Conservation (phyloP, 73 alveolate species). For the Uronychia setigera region DNA sequence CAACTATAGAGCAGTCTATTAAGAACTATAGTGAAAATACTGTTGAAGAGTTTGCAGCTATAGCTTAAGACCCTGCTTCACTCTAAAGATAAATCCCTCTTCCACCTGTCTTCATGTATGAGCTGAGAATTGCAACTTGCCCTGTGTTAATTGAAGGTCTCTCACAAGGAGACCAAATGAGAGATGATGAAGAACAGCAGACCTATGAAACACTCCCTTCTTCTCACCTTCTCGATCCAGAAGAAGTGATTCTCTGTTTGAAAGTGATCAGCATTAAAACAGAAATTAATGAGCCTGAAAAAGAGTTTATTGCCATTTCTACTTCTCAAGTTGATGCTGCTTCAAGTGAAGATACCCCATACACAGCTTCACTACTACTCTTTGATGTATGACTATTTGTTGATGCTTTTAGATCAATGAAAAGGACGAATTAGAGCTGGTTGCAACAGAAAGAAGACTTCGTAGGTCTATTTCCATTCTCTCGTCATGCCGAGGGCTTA, state of each 20-base stretch:
- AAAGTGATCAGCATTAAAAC: background rate
- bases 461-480: background rate
- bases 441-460: background rate
- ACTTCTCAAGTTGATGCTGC: background rate
- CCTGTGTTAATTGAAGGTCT: background rate
- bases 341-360: background rate
- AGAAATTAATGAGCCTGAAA: background rate
- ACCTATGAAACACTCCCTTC: background rate
- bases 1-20: background rate
- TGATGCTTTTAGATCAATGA: background rate
- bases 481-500: constrained; percentile 1
- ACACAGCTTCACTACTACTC: background rate
- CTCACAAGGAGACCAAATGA: background rate
- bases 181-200: background rate
- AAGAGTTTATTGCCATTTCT: background rate
- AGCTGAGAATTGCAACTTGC: background rate
- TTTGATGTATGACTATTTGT: background rate
- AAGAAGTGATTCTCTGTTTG: background rate
- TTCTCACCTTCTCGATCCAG: background rate
- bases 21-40: background rate
- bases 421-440: background rate
- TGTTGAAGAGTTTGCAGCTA: background rate
- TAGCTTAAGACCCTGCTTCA: background rate
- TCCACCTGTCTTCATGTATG: background rate
- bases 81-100: background rate